phyloP scores from a whole-genome alignment of 106 monocot genomes.

The Phalaenopsis equestris region DNA sequence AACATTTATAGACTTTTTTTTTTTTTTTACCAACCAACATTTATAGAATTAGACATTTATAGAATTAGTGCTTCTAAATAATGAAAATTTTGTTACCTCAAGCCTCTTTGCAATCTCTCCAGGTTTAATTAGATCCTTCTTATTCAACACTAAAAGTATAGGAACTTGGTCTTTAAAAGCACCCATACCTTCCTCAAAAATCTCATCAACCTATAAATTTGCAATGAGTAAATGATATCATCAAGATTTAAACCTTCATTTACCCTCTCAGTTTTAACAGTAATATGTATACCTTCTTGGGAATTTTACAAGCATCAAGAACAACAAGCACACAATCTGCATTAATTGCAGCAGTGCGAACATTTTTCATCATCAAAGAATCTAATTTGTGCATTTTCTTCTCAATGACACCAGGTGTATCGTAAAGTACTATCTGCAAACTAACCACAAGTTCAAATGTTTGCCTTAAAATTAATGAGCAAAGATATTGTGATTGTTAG shows the following conservation, averaged over 20 bases:
- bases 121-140: conserved; percentile 96
- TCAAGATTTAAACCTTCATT: background rate
- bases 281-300: conserved; percentile 59
- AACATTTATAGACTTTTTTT: background rate
- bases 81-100: conserved; percentile 40
- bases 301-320: conserved; percentile 86
- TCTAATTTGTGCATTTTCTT: conserved; percentile 91
- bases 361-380: conserved; percentile 98
- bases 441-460: conserved; percentile 43
- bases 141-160: conserved; percentile 76
- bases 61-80: background rate
- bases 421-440: conserved; percentile 96
- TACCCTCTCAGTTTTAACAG: background rate
- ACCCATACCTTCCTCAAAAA: conserved; percentile 78
- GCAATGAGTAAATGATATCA: conserved; percentile 1
- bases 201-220: conserved; percentile 66
- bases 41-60: background rate
- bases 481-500: conserved; percentile 2
- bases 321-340: conserved; percentile 91
- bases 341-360: conserved; percentile 73
- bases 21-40: no score
- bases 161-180: conserved; percentile 48
- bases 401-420: conserved; percentile 92
- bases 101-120: conserved; percentile 85
- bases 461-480: background rate